phyloP scores from a whole-genome alignment of 2,329 filamentous ascomycete species.

The Neodidymelliopsis sp. region DNA sequence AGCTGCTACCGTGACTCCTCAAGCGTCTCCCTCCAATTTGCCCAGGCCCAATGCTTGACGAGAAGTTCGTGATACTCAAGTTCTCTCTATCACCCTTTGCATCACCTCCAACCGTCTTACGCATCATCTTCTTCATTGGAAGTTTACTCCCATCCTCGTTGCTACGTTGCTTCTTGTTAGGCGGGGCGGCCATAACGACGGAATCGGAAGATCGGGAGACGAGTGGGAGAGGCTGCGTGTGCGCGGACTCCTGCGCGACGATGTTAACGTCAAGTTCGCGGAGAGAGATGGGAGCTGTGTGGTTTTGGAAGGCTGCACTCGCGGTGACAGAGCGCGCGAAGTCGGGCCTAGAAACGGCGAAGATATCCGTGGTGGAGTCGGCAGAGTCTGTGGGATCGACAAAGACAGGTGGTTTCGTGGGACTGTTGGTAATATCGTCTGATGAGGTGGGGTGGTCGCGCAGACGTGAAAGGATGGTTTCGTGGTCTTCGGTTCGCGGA shows the following conservation, averaged over 20 bases:
- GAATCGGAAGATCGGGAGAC: constrained; percentile 41
- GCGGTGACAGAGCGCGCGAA: constrained; percentile 39
- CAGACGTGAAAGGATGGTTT: constrained; percentile 61
- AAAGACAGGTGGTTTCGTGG: constrained; percentile 62
- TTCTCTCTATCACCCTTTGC: constrained; percentile 52
- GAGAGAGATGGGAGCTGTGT: constrained; percentile 45
- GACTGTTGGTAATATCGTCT: constrained; percentile 44
- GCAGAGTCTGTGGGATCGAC: constrained; percentile 56
- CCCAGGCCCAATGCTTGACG: constrained; percentile 50
- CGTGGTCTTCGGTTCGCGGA: constrained; percentile 75
- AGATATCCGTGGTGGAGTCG: constrained; percentile 39
- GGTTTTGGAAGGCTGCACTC: constrained; percentile 18
- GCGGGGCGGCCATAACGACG: constrained; percentile 40
- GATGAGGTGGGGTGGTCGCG: constrained; percentile 47
- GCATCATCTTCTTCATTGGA: constrained; percentile 54
- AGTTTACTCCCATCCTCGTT: constrained; percentile 49
- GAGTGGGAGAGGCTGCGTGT: constrained; percentile 43
- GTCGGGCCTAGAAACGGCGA: constrained; percentile 34
- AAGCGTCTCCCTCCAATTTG: constrained; percentile 46
- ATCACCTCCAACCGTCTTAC: constrained; percentile 51
- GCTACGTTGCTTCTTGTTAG: constrained; percentile 55
- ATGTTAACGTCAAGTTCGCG: constrained; percentile 60
- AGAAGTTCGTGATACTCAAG: constrained; percentile 49
- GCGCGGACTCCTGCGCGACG: constrained; percentile 42
- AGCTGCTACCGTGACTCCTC: constrained; percentile 47